Base-by-base conservation (phyloP, 2,329 filamentous ascomycete species). In the Exophiala viscosa region DNA sequence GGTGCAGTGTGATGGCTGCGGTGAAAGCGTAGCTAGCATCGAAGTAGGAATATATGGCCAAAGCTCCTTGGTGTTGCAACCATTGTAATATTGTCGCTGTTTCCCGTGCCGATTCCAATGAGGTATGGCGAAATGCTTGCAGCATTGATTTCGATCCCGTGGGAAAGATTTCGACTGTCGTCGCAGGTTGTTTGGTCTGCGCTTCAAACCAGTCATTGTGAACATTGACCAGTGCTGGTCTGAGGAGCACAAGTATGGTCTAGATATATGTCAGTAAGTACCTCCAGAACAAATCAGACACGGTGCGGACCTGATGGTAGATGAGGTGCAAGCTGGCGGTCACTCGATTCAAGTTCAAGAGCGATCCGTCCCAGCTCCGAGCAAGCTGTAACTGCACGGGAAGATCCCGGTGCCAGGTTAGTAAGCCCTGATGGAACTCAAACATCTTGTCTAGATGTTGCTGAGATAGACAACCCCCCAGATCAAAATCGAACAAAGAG, bases 401-500 rank as follows among this genome's bases (percentile, higher is more conserved):
- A 18, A 57, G 54, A 15, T 53, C 50, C 14, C 38, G 28, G 32
- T 57, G 42, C 41, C 41, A 53, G 7, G 46, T 18, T n/a, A 46
- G 28, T 3, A 57, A 45, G 8, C 33, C 50, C 38, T 49, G 50
- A 18, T 53, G 45, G 14, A 57, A 57, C 47, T 57, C 54, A 31
- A 36, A 17, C 20, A 57, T 57, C 38, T 57, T 57, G 41, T 57
- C 54, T 28, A 57, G 32, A 33, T 57, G 54, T 43, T 57, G 54
- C 32, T 46, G 46, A 28, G 54, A 45, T 13, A 57, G 23, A 33
- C 31, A 20, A 18, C 40, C 33, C 5, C 54, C 44, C 39, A 57
- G 35, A 14, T 53, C 49, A 33, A 53, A 53, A 17, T 53, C 35
- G 32, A 53, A 57, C 17, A 57, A 15, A 2, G 50, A 57, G 14